Conservation (phyloP, 2,329 filamentous ascomycete genomes). For the Cadophora malorum region DNA sequence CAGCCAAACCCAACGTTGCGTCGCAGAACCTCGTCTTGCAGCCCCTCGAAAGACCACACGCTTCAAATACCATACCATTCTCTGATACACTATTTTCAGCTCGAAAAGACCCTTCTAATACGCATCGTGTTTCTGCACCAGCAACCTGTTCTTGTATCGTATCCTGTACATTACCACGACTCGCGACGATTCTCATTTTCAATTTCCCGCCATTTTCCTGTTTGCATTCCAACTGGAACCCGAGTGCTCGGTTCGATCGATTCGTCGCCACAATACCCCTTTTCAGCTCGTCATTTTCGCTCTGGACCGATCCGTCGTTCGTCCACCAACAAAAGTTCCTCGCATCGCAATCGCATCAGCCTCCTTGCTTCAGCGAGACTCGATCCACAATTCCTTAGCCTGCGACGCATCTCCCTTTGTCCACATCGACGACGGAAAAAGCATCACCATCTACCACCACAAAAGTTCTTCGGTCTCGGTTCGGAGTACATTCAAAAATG, state of each 20-base stretch:
- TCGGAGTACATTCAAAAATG: constrained; percentile 25
- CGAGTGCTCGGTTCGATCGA: constrained; percentile 18
- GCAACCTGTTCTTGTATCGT: constrained; percentile 20
- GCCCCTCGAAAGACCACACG: not conserved
- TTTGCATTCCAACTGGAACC: constrained; percentile 35
- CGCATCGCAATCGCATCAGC: constrained; percentile 9
- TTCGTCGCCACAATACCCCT: constrained; percentile 16
- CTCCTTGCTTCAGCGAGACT: constrained; percentile 34
- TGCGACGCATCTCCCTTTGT: not conserved
- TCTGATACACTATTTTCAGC: constrained; percentile 13
- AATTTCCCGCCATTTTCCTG: constrained; percentile 19
- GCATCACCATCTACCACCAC: constrained; percentile 10
- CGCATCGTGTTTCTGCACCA: constrained; percentile 16
- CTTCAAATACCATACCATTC: constrained; percentile 20
- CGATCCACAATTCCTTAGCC: constrained; percentile 32
- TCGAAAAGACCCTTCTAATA: constrained; percentile 19
- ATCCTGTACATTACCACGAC: constrained; percentile 40
- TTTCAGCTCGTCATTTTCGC: not conserved
- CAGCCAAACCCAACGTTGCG: constrained; percentile 20
- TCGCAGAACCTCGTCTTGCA: constrained; percentile 23
- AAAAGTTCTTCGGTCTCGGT: constrained; percentile 17
- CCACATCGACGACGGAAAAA: constrained; percentile 5
- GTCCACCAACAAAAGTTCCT: constrained; percentile 6
- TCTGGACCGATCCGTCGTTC: constrained; percentile 12
- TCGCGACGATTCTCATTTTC: constrained; percentile 41